Evolutionary conservation across 2,329 filamentous ascomycete species (phyloP).

Genomic region (Magnaporthiopsis incrustans): DNA sequence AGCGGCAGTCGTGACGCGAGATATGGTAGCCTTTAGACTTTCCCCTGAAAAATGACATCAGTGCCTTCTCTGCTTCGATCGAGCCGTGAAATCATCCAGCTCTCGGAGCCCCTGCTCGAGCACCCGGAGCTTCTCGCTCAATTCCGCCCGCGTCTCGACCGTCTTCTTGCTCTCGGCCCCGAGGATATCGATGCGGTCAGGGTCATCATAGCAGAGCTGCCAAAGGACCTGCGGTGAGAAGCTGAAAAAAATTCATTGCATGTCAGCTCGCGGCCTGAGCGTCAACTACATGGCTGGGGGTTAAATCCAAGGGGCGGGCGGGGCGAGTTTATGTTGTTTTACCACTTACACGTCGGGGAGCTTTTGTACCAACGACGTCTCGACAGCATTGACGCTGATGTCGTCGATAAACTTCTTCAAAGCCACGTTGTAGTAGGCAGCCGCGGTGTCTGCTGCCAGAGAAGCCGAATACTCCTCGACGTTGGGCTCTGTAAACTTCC

Average conservation of each 20-base stretch:
- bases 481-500: constrained; percentile 18
- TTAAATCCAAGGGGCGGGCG: too few species aligned
- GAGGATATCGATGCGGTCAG: background rate
- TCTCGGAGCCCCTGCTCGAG: background rate
- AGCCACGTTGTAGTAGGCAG: constrained; percentile 34
- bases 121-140: background rate
- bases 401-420: constrained; percentile 21
- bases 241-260: background rate
- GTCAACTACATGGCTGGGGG: too few species aligned
- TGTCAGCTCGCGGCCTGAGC: too few species aligned
- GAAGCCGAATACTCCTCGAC: constrained; percentile 28
- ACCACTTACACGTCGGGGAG: constrained; percentile 11
- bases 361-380: constrained; percentile 16
- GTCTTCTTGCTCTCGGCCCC: constrained; percentile 3
- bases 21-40: too few species aligned
- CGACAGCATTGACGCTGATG: constrained; percentile 17
- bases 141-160: background rate
- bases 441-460: constrained; percentile 30
- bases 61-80: too few species aligned
- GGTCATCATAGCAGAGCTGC: background rate
- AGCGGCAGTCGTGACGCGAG: too few species aligned
- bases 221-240: background rate
- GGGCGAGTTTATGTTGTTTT: too few species aligned
- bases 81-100: background rate
- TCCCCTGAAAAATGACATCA: too few species aligned